Evolutionary conservation across 2,329 filamentous ascomycete species (phyloP).

Genomic region (Cercospora nicotianae): DNA sequence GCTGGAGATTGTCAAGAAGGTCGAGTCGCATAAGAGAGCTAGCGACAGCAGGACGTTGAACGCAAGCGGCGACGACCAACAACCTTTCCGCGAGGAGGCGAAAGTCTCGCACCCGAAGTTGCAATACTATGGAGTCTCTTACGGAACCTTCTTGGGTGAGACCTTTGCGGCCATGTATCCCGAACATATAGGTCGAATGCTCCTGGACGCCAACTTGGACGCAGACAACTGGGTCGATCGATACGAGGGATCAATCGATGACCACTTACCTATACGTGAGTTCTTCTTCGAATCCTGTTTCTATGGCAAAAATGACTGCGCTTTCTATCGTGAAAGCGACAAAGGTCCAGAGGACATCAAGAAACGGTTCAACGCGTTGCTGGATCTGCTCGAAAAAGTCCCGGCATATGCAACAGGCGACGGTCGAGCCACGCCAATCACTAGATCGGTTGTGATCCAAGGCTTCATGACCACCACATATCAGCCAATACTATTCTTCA

Average conservation of each 20-base stretch:
- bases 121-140: constrained; percentile 39
- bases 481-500: constrained; percentile 26
- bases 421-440: constrained; percentile 24
- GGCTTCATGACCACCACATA: constrained; percentile 27
- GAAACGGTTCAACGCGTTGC: constrained; percentile 18
- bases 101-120: constrained; percentile 12
- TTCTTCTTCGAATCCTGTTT: constrained; percentile 21
- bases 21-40: constrained; percentile 12
- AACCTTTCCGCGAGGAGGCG: not conserved
- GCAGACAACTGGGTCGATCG: constrained; percentile 34
- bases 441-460: constrained; percentile 19
- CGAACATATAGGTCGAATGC: constrained; percentile 17
- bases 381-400: constrained; percentile 19
- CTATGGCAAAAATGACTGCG: constrained; percentile 13
- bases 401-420: constrained; percentile 23
- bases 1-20: constrained; percentile 18
- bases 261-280: constrained; percentile 14
- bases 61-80: not conserved
- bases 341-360: constrained; percentile 20
- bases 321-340: constrained; percentile 22
- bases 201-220: constrained; percentile 34
- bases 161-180: constrained; percentile 17
- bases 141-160: constrained; percentile 19
- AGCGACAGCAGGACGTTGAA: not conserved
- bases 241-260: constrained; percentile 26